These are phyloP conservation scores for Limonium bicolor DNA, from an alignment of 148 eudicot species.

Conservation along the genomic window DNA sequence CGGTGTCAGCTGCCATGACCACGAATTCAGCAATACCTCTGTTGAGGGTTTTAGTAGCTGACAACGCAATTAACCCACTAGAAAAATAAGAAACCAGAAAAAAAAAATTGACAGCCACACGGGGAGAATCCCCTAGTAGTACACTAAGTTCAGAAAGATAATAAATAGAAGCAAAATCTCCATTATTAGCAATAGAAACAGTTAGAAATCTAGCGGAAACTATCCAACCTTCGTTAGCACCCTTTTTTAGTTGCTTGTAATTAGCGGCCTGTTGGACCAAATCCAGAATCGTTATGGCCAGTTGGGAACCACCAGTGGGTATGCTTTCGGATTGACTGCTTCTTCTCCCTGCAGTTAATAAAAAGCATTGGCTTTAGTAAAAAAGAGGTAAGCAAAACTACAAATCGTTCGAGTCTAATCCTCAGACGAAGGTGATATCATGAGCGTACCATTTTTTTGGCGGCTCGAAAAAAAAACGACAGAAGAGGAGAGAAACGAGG, in stretches of 20 bases:
- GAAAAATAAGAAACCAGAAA: neutral
- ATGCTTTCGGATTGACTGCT: slow-evolving; percentile 62
- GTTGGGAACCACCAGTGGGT: slow-evolving; percentile 68
- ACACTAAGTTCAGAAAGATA: too few species aligned
- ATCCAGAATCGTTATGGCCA: slow-evolving; percentile 51
- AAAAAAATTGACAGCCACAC: neutral
- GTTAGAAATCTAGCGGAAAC: neutral
- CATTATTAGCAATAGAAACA: neutral
- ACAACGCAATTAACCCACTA: neutral
- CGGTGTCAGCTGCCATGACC: slow-evolving; percentile 79
- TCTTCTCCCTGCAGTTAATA: slow-evolving; percentile 27
- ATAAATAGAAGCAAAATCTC: neutral
- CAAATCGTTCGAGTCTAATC: too few species aligned
- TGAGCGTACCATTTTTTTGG: too few species aligned
- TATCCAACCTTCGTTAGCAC: slow-evolving; percentile 52
- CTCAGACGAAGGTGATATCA: too few species aligned
- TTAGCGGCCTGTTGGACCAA: slow-evolving; percentile 71
- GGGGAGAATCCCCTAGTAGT: too few species aligned
- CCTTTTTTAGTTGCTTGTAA: slow-evolving; percentile 76
- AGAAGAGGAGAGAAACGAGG: too few species aligned
- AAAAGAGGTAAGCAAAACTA: too few species aligned
- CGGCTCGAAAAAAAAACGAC: too few species aligned
- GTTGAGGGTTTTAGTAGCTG: slow-evolving; percentile 69
- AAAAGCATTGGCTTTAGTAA: too few species aligned
- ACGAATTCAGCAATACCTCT: slow-evolving; percentile 79